phyloP scores from a whole-genome alignment of 2,329 filamentous ascomycete genomes.

The Pseudodiploospora longispora region DNA sequence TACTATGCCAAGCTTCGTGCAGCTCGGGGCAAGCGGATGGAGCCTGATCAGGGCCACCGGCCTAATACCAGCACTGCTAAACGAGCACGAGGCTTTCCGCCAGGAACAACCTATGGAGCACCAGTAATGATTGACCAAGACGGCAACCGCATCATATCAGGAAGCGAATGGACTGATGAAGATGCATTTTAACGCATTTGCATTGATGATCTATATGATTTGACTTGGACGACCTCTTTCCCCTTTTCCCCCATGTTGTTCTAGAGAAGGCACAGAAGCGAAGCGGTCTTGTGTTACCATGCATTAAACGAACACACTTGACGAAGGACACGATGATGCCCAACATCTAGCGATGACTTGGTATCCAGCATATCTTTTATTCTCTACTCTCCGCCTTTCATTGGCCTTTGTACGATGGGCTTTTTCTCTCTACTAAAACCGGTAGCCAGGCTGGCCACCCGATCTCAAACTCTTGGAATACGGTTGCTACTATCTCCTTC shows the following conservation, averaged over 20 bases:
- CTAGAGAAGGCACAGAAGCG: background rate
- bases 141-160: conserved; percentile 54
- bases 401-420: too few relatives aligned
- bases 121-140: conserved; percentile 47
- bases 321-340: conserved; percentile 6
- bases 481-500: too few relatives aligned
- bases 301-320: conserved; percentile 1
- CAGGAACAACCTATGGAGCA: conserved; percentile 37
- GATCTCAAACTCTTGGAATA: too few relatives aligned
- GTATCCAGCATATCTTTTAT: background rate
- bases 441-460: too few relatives aligned
- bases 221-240: too few relatives aligned
- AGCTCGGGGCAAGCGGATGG: conserved; percentile 56
- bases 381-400: too few relatives aligned
- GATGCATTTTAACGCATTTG: conserved; percentile 40
- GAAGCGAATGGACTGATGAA: conserved; percentile 61
- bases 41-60: conserved; percentile 39
- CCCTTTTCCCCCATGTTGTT: too few relatives aligned
- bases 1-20: conserved; percentile 75
- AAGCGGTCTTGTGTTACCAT: background rate
- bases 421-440: too few relatives aligned
- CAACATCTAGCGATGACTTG: conserved; percentile 8
- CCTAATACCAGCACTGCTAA: conserved; percentile 39
- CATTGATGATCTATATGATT: too few relatives aligned
- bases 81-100: conserved; percentile 45